Conservation (phyloP, 164 flowering plant genomes). For the Umbellularia californica region DNA sequence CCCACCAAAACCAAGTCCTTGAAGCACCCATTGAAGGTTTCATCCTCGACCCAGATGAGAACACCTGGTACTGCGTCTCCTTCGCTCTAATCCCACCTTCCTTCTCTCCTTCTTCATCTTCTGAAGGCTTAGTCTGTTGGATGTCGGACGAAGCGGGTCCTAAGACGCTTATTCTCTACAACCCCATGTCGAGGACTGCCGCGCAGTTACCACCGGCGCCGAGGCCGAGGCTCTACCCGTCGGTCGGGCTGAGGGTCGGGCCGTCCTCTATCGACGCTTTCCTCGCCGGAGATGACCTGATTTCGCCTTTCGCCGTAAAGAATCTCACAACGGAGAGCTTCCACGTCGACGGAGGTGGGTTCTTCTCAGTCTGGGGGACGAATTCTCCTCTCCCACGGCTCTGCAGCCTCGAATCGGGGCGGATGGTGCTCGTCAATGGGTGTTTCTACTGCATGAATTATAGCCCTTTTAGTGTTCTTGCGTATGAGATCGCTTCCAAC, state of each 20-base stretch:
- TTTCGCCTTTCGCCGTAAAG: conserved; percentile 84
- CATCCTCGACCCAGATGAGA: conserved; percentile 61
- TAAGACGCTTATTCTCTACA: conserved; percentile 51
- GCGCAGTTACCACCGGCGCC: conserved; percentile 60
- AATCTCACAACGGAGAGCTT: conserved; percentile 72
- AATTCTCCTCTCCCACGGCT: conserved; percentile 62
- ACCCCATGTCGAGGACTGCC: conserved; percentile 54
- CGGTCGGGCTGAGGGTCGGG: conserved; percentile 51
- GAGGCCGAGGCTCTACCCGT: conserved; percentile 70
- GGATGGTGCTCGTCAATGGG: conserved; percentile 47
- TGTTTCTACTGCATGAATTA: conserved; percentile 84
- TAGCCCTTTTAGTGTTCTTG: conserved; percentile 65
- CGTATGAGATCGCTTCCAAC: conserved; percentile 42
- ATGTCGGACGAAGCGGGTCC: conserved; percentile 61
- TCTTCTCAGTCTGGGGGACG: conserved; percentile 69
- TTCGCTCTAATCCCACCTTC: conserved; percentile 52
- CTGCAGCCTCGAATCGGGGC: conserved; percentile 75
- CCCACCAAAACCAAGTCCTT: neutral
- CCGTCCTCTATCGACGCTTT: conserved; percentile 45
- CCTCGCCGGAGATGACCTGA: conserved; percentile 84
- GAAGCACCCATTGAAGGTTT: neutral
- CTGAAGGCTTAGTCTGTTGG: conserved; percentile 76
- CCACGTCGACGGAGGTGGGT: conserved; percentile 59
- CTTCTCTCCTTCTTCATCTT: conserved; percentile 66
- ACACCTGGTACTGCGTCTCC: conserved; percentile 55